Conservation (phyloP, 2,329 filamentous ascomycete species). For the Colletotrichum scovillei region DNA sequence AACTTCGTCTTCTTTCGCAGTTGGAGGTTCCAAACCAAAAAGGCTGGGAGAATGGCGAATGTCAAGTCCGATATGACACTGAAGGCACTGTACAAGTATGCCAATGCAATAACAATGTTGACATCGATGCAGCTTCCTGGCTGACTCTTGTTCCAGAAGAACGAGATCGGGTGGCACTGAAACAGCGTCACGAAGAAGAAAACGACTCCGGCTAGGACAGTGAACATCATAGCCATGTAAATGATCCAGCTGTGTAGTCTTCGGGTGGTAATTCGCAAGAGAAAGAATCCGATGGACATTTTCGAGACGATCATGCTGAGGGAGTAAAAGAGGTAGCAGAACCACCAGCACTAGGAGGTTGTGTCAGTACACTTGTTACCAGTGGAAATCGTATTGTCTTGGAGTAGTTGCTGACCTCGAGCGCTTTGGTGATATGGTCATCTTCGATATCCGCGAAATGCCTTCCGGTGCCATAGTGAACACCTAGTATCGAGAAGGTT, state of each 20-base stretch:
- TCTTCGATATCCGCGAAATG: constrained; percentile 46
- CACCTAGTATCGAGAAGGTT: constrained; percentile 47
- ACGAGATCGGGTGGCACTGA: constrained; percentile 52
- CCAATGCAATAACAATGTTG: constrained; percentile 61
- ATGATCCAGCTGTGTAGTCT: constrained; percentile 49
- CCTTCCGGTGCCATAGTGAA: constrained; percentile 54
- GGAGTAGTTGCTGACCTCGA: constrained; percentile 44
- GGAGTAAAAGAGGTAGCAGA: constrained; percentile 51
- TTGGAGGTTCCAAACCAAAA: constrained; percentile 65
- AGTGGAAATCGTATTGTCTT: neutral
- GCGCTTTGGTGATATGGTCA: constrained; percentile 43
- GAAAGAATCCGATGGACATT: constrained; percentile 55
- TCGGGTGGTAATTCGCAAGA: constrained; percentile 52
- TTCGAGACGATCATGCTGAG: constrained; percentile 51
- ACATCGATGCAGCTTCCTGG: constrained; percentile 50
- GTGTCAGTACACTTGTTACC: neutral
- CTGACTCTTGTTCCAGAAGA: constrained; percentile 52
- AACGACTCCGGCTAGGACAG: constrained; percentile 48
- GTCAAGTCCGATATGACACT: constrained; percentile 63
- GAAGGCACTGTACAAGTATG: constrained; percentile 62
- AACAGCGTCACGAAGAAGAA: constrained; percentile 56
- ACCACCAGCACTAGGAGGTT: constrained; percentile 48
- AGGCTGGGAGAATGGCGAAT: constrained; percentile 63
- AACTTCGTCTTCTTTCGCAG: constrained; percentile 64
- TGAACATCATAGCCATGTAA: constrained; percentile 48